Base-by-base conservation (phyloP, 805 yeast species). In the Nakazawaea wickerhamii region DNA sequence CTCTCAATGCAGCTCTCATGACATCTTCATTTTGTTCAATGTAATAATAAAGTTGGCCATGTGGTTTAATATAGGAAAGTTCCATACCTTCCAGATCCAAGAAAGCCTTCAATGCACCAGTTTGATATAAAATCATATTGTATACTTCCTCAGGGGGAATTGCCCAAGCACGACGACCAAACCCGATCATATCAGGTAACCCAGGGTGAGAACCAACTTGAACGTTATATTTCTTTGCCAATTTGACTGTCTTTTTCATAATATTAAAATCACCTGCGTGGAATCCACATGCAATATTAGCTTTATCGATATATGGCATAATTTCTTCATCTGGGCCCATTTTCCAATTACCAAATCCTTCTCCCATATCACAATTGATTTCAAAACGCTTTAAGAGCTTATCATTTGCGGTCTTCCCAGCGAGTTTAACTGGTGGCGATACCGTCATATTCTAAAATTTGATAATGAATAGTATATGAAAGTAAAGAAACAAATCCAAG, bases 121-220 rank as follows among this genome's bases (percentile, higher is more conserved):
- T 61, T 50, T 65, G 70, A 39, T 64, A 64, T 40, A 65, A 43
- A 4, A 65, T 63, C 50, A 63, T 42, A 35, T 59, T 56, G 43
- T 55, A 63, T 11, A 65, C 51, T 37, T 65, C 70, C 5, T 65
- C 67, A 7, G 68, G 59, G 3, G 60, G 53, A 44, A 65, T 60
- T 8, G 48, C 55, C 64, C 60, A 59, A 22, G 43, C 43, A 50
- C 70, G 55, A 43, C 70, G 55, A n/a, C 70, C 70, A 48, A 65
- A 65, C 1, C 70, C 70, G 41, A 60, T 53, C 34, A 47, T 56
- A 43, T 65, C 70, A 5, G 67, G 68, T 22, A 65, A 49, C 0
- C 70, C 69, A 11, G 69, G 69, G 43, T 65, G 70, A 3, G 70
- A 61, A 1, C 69, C 69, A 25, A 62, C 62, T 43, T 55, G 56